A percentile compares a stretch with the other conserved stretches of the same genome.
Conservation (phyloP, 2,329 filamentous ascomycete species). For the Talaromyces sp. region DNA sequence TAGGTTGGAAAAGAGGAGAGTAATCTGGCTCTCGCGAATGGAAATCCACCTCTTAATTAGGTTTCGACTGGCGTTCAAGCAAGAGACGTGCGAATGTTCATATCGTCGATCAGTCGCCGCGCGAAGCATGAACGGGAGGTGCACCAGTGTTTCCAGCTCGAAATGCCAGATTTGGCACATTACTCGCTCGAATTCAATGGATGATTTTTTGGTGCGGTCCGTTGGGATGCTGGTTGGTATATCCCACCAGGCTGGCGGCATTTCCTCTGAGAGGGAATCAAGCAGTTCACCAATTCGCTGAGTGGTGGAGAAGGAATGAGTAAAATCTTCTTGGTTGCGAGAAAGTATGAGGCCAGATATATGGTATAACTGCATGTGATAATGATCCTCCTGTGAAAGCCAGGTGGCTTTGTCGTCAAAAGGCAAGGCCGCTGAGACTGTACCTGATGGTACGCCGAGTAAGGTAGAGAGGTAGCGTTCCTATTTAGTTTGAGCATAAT, state of each 20-base stretch:
- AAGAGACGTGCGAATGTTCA: not conserved
- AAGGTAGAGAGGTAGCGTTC: not conserved
- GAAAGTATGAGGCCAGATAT: not conserved
- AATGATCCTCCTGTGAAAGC: not conserved
- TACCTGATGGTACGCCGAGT: not conserved
- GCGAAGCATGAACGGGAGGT: not conserved
- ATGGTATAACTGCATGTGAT: not conserved
- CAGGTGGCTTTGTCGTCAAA: not conserved
- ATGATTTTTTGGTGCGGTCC: not conserved
- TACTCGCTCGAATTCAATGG: not conserved
- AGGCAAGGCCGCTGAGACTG: not conserved
- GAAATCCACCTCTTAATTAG: not conserved
- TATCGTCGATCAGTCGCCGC: slow-evolving; percentile 1
- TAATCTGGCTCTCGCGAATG: not conserved
- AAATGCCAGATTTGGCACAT: slow-evolving; percentile 5
- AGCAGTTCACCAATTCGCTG: not conserved
- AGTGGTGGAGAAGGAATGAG: not conserved
- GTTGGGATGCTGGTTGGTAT: not conserved
- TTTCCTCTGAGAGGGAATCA: not conserved
- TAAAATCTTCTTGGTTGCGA: not conserved
- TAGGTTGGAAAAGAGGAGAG: slow-evolving; percentile 1
- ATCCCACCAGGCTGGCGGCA: not conserved
- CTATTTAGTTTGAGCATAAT: not conserved
- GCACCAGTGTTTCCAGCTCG: not conserved
- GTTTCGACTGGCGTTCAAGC: slow-evolving; percentile 1